Evolutionary conservation across 805 yeast species (phyloP).

Genomic region (Hanseniaspora hatyaiensis): DNA sequence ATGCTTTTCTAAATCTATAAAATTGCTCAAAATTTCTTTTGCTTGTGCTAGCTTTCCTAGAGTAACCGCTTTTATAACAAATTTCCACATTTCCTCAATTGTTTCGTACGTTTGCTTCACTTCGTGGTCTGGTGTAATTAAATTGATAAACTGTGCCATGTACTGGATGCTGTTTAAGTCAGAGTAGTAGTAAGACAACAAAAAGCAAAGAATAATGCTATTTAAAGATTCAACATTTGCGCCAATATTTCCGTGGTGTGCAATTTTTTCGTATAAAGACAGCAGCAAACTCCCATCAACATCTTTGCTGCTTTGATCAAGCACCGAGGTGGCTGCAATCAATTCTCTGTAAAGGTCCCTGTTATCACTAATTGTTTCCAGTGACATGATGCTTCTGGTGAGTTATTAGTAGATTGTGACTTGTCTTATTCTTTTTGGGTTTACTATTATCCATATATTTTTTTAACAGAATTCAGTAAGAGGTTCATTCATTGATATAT

Average conservation of each 20-base stretch:
- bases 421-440: not conserved
- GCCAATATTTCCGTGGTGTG: not conserved
- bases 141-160: conserved; percentile 2
- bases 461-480: not conserved
- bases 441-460: not conserved
- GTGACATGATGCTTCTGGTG: no score
- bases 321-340: not conserved
- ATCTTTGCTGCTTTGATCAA: conserved; percentile 10
- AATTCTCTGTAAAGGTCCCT: not conserved
- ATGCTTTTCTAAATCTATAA: not conserved
- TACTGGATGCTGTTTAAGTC: not conserved
- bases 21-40: not conserved
- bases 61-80: not conserved
- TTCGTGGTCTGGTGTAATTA: not conserved
- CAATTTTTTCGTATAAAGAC: conserved; percentile 18
- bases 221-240: conserved; percentile 9
- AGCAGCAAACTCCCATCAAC: conserved; percentile 19
- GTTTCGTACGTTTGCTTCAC: not conserved
- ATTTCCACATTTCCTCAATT: conserved; percentile 4
- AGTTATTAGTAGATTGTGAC: not conserved
- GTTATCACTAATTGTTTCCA: not conserved
- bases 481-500: no score
- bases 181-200: conserved; percentile 7
- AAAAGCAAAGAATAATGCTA: conserved; percentile 6
- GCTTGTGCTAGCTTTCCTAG: not conserved